These are phyloP conservation scores for Hypoxylon sp. DNA, from an alignment of 2,329 filamentous ascomycete genomes.

Conservation along the genomic window DNA sequence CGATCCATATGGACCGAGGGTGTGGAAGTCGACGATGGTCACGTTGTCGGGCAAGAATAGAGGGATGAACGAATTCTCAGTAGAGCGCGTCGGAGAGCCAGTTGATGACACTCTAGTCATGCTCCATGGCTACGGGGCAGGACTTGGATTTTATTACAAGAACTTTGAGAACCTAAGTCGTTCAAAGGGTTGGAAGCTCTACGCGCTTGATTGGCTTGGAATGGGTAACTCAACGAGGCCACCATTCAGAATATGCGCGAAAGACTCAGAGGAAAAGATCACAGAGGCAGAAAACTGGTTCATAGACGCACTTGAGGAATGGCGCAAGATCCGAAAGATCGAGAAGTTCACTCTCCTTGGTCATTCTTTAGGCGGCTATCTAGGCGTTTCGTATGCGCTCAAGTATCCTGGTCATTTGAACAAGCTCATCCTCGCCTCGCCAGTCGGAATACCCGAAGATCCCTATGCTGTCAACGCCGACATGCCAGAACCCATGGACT, in stretches of 20 bases:
- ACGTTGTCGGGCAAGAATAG: constrained; percentile 87
- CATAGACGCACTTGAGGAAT: constrained; percentile 95
- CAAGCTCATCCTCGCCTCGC: constrained; percentile 95
- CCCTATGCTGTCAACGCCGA: constrained; percentile 87
- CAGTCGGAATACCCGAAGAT: constrained; percentile 94
- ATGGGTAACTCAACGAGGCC: constrained; percentile 93
- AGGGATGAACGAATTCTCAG: constrained; percentile 91
- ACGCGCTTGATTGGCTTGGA: constrained; percentile 93
- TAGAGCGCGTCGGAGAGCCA: constrained; percentile 85
- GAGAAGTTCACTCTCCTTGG: constrained; percentile 94
- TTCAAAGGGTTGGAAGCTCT: constrained; percentile 85
- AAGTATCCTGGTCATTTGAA: constrained; percentile 97
- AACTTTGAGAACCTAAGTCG: constrained; percentile 93
- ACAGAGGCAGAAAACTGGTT: constrained; percentile 95
- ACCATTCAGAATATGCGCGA: constrained; percentile 85
- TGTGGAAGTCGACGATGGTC: constrained; percentile 90
- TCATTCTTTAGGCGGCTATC: constrained; percentile 94
- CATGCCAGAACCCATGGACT: constrained; percentile 82
- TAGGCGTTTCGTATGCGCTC: constrained; percentile 93
- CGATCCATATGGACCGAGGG: constrained; percentile 87
- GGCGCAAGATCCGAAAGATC: constrained; percentile 89
- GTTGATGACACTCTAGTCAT: constrained; percentile 92
- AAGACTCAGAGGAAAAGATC: constrained; percentile 84
- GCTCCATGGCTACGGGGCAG: constrained; percentile 96
- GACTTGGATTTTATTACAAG: constrained; percentile 97